Evolutionary conservation across 495 filamentous ascomycete genomes (phyloP).

Genomic region (Hapsidospora chrysogenum): DNA sequence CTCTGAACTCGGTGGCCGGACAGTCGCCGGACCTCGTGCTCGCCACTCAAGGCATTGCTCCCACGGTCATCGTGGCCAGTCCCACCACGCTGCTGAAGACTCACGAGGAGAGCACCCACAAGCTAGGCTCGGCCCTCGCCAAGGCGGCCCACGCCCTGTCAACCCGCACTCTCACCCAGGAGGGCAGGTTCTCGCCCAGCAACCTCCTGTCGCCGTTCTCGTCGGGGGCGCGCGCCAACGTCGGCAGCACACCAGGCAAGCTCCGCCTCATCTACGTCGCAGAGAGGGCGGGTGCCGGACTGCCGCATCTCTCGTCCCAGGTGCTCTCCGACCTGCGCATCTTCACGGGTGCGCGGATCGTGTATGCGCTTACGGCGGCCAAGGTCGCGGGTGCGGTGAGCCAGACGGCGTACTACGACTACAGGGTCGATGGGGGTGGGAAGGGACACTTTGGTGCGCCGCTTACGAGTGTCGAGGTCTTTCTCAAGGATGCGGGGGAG

Average conservation of each 20-base stretch:
- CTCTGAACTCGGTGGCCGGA: conserved; percentile 74
- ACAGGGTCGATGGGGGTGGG: conserved; percentile 41
- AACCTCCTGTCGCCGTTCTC: conserved; percentile 47
- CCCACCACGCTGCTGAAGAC: conserved; percentile 53
- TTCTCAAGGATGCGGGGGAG: conserved; percentile 41
- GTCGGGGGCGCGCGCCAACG: conserved; percentile 34
- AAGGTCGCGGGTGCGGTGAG: conserved; percentile 69
- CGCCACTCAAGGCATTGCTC: conserved; percentile 55
- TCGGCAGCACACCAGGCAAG: conserved; percentile 52
- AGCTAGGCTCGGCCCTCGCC: conserved; percentile 31
- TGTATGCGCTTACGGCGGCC: conserved; percentile 73
- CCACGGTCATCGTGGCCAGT: conserved; percentile 70
- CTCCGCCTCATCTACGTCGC: conserved; percentile 59
- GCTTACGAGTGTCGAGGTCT: conserved; percentile 61
- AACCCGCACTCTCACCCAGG: conserved; percentile 42
- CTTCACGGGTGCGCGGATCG: conserved; percentile 61
- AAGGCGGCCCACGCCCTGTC: conserved; percentile 50
- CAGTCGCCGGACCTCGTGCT: conserved; percentile 48
- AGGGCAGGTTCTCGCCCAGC: conserved; percentile 56
- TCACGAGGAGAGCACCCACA: conserved; percentile 32
- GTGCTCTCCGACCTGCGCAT: conserved; percentile 64
- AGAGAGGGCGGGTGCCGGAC: conserved; percentile 34
- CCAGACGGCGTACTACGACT: conserved; percentile 80
- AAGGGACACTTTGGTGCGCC: conserved; percentile 71
- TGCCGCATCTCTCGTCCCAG: conserved; percentile 39